phyloP scores from a whole-genome alignment of 1,284 basidiomycete genomes.

The Apiotrichum veenhuisii region DNA sequence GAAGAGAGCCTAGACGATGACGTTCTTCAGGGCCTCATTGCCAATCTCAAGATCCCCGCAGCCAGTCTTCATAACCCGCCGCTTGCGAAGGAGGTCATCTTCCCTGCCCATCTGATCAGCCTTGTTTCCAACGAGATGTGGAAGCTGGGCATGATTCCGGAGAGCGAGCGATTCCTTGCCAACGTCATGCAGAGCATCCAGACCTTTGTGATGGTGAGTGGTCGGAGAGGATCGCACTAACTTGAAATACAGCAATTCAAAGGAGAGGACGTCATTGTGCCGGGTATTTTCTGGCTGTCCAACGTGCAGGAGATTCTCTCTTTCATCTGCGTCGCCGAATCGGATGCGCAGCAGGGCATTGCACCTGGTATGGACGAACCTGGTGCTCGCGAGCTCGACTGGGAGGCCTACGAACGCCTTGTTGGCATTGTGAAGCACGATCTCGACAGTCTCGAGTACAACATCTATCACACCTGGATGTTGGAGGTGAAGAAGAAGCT shows the following conservation, averaged over 20 bases:
- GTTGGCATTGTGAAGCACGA: slow-evolving; percentile 98
- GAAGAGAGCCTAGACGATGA: slow-evolving; percentile 90
- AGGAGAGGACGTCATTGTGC: slow-evolving; percentile 91
- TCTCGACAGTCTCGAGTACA: slow-evolving; percentile 96
- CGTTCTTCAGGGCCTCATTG: slow-evolving; percentile 83
- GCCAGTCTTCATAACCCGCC: slow-evolving; percentile 88
- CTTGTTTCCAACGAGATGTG: slow-evolving; percentile 99
- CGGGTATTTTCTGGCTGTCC: slow-evolving; percentile 98
- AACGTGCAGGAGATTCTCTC: slow-evolving; percentile 99
- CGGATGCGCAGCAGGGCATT: slow-evolving; percentile 96
- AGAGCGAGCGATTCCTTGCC: slow-evolving; percentile 96
- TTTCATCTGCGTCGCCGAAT: slow-evolving; percentile 97
- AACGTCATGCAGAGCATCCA: slow-evolving; percentile 99
- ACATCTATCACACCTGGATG: slow-evolving; percentile 99
- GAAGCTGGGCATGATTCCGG: slow-evolving; percentile 96
- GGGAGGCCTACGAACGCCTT: slow-evolving; percentile 93
- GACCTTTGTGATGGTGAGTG: slow-evolving; percentile 89
- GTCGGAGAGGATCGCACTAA: background rate
- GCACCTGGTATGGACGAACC: slow-evolving; percentile 96
- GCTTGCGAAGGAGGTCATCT: slow-evolving; percentile 93
- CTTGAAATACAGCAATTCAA: slow-evolving; percentile 59
- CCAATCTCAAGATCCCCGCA: slow-evolving; percentile 87
- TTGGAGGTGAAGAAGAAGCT: slow-evolving; percentile 95
- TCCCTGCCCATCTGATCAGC: slow-evolving; percentile 99
- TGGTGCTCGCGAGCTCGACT: slow-evolving; percentile 87